A percentile compares a stretch with the other conserved stretches of the same genome.
Conservation (phyloP, 352 stramenopile genomes). For the Phytophthora colocasiae region DNA sequence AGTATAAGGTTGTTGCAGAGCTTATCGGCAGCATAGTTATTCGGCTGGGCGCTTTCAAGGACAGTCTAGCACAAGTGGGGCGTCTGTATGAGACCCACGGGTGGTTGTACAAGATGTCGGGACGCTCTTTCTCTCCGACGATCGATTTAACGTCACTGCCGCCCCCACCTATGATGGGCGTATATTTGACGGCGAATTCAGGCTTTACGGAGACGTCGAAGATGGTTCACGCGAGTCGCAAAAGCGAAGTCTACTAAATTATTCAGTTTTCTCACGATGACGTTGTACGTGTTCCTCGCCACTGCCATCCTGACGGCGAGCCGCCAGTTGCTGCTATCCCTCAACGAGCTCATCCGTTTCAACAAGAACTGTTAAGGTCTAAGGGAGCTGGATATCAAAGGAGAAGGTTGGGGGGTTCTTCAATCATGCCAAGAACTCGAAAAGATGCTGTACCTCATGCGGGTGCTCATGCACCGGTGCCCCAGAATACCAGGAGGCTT, state of each 20-base stretch:
- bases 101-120: constrained; percentile 24
- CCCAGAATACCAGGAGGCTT: constrained; percentile 18
- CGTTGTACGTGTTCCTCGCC: constrained; percentile 15
- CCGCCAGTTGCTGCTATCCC: constrained; percentile 1
- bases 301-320: constrained; percentile 9
- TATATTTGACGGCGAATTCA: constrained; percentile 6
- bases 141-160: constrained; percentile 11
- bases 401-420: constrained; percentile 17
- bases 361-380: constrained; percentile 14
- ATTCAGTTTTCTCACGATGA: constrained; percentile 12
- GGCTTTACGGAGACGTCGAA: constrained; percentile 21
- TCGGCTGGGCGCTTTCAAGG: constrained; percentile 11
- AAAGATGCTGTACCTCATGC: constrained; percentile 27
- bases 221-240: constrained; percentile 13
- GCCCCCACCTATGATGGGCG: not conserved
- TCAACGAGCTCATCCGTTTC: constrained; percentile 11
- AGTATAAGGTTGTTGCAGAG: constrained; percentile 14
- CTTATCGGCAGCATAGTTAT: constrained; percentile 19
- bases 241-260: constrained; percentile 13
- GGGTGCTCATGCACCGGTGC: constrained; percentile 16
- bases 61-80: constrained; percentile 16
- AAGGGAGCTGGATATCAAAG: constrained; percentile 7
- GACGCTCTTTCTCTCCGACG: constrained; percentile 12
- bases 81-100: constrained; percentile 13
- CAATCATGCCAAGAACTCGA: constrained; percentile 19